Conservation (phyloP, 2,329 filamentous ascomycete species). For the Fusarium cyanostomum region DNA sequence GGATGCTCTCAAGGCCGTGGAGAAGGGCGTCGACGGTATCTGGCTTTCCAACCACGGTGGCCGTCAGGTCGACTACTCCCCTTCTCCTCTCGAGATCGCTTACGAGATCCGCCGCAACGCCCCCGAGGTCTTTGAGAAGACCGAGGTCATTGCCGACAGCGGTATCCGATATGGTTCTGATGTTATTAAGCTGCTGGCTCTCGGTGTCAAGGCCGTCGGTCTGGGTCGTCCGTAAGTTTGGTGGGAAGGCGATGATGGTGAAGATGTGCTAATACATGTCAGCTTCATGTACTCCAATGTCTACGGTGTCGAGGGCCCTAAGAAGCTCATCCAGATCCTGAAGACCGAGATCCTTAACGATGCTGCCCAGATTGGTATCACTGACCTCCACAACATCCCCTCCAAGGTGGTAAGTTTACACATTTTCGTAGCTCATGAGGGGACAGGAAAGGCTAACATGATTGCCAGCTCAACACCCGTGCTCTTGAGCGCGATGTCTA, state of each 20-base stretch:
- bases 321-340: conserved; percentile 56
- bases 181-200: conserved; percentile 51
- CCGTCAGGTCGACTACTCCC: conserved; percentile 51
- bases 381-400: conserved; percentile 38
- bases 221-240: conserved; percentile 51
- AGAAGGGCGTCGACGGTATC: conserved; percentile 49
- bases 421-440: accelerated
- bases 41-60: conserved; percentile 55
- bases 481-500: conserved; percentile 41
- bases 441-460: neutral
- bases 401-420: conserved; percentile 31
- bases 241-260: accelerated
- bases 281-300: conserved; percentile 61
- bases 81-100: conserved; percentile 39
- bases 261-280: neutral
- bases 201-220: conserved; percentile 53
- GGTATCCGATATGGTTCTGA: conserved; percentile 53
- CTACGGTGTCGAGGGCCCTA: conserved; percentile 59
- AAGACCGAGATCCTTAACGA: conserved; percentile 56
- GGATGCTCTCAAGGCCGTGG: conserved; percentile 48
- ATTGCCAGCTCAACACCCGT: conserved; percentile 37
- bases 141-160: conserved; percentile 51
- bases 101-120: conserved; percentile 50
- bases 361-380: conserved; percentile 48
- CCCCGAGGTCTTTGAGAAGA: conserved; percentile 49